Base-by-base conservation (phyloP, 495 filamentous ascomycete species). In the Penicillium crystallinum region DNA sequence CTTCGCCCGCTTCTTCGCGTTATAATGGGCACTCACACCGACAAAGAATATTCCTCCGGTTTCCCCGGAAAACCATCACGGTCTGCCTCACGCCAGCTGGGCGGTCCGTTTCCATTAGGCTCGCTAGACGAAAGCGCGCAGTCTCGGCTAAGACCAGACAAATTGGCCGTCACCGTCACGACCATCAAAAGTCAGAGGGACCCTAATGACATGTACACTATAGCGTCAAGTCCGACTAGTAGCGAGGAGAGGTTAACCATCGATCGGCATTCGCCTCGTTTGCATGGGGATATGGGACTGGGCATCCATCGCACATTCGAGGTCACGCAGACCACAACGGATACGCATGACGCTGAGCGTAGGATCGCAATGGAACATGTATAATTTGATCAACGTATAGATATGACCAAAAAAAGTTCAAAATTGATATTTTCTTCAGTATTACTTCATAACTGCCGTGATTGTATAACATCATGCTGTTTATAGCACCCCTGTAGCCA, bases 1-100 rank as follows among this genome's bases (percentile, higher is more conserved):
- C 70, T 77, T 9, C 73, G 74, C 22, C 75, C 75, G 5, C 66
- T 78, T 4, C 66, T 81, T 23, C 66, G 70, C 27, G 38, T 66
- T 15, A 63, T 64, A 50, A 49, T 68, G 29, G 70, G 68, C 22
- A 63, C 67, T 4, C 52, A 42, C 25, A 42, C 55, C 46, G 61
- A 62, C 22, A 45, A 45, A 7, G 45, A 57, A 11, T 66, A 68
- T 51, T 50, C 55, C 2, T 43, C 54, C 23, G 62, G 56, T 0
- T 67, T 71, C 39, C 64, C 66, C 4, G 56, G 55, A 1, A 41
- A 19, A 15, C 48, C 27, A n/a, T 50, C 48, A 34, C 48, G 29
- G 18, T 65, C 61, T 8, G 54, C 43, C 1, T 69, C 67, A 4
- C 66, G 59, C 1, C 61, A 49, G 3, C 40, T 50, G 30, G 48